These are phyloP conservation scores for Cyanodermella asteris DNA, from an alignment of 2,329 filamentous ascomycete species.

Conservation along the genomic window DNA sequence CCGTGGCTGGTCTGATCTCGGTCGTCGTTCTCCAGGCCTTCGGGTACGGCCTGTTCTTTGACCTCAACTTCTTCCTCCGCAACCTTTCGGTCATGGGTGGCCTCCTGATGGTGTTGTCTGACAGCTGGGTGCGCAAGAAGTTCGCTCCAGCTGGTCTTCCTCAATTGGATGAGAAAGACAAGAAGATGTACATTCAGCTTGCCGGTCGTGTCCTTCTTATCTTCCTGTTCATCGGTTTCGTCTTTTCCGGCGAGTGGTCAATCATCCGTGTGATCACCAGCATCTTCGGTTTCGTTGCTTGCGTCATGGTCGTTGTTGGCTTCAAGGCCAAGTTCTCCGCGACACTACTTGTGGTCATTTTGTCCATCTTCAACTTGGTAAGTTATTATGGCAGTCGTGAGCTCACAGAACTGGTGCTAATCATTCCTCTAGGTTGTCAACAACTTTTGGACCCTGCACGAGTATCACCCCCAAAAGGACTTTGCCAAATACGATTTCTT, in stretches of 20 bases:
- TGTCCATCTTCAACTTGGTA: conserved; percentile 88
- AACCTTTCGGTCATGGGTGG: conserved; percentile 95
- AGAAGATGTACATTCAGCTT: conserved; percentile 99
- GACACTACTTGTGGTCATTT: conserved; percentile 77
- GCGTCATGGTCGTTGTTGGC: conserved; percentile 94
- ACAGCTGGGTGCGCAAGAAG: conserved; percentile 94
- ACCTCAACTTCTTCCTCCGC: conserved; percentile 98
- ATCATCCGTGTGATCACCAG: conserved; percentile 73
- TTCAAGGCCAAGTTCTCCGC: conserved; percentile 99
- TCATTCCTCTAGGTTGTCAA: conserved; percentile 2
- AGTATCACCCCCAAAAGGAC: conserved; percentile 97
- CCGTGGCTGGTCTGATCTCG: conserved; percentile 68
- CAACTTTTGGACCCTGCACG: conserved; percentile 53
- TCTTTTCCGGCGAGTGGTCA: conserved; percentile 86
- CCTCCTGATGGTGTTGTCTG: conserved; percentile 90
- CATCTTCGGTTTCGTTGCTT: conserved; percentile 67
- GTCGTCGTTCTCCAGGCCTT: conserved; percentile 87
- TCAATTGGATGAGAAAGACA: conserved; percentile 91
- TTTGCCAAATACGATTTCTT: conserved; percentile 99
- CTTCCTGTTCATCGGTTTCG: conserved; percentile 91
- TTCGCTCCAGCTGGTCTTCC: conserved; percentile 91
- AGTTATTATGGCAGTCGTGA: conserved; percentile 3
- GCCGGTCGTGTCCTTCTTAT: conserved; percentile 87
- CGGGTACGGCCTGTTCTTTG: conserved; percentile 93
- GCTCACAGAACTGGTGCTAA: conserved; percentile 10